phyloP scores from a whole-genome alignment of 2,329 filamentous ascomycete genomes.

The Exophiala phaeomuriformis region DNA sequence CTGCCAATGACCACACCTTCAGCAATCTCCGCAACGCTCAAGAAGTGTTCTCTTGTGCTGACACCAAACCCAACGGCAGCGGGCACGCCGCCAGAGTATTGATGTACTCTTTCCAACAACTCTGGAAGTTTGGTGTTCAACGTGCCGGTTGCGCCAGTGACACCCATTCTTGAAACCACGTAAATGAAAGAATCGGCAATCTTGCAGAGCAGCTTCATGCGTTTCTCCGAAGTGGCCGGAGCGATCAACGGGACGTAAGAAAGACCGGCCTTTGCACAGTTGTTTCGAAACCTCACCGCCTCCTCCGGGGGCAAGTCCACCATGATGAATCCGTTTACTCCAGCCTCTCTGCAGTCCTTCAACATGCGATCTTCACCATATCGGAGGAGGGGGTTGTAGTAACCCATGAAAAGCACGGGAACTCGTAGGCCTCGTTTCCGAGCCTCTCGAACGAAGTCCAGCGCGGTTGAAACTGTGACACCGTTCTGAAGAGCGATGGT shows the following conservation, averaged over 20 bases:
- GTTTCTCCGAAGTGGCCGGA: slow-evolving; percentile 80
- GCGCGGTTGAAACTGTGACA: slow-evolving; percentile 69
- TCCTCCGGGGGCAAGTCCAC: slow-evolving; percentile 95
- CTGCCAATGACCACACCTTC: slow-evolving; percentile 96
- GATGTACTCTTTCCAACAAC: slow-evolving; percentile 77
- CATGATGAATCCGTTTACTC: slow-evolving; percentile 93
- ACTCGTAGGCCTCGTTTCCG: slow-evolving; percentile 68
- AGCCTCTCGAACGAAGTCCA: slow-evolving; percentile 77
- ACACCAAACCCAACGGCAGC: slow-evolving; percentile 94
- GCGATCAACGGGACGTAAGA: slow-evolving; percentile 97
- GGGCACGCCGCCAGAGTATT: slow-evolving; percentile 83
- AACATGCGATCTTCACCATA: slow-evolving; percentile 91
- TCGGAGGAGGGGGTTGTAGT: slow-evolving; percentile 92
- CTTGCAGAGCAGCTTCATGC: slow-evolving; percentile 92
- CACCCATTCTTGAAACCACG: slow-evolving; percentile 93
- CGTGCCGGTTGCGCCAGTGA: slow-evolving; percentile 80
- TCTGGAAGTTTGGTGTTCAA: slow-evolving; percentile 75
- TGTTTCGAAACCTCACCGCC: slow-evolving; percentile 80
- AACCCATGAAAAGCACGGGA: slow-evolving; percentile 92
- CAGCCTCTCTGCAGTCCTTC: slow-evolving; percentile 71
- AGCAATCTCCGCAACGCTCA: slow-evolving; percentile 72
- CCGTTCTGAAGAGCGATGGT: slow-evolving; percentile 83
- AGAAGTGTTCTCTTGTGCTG: slow-evolving; percentile 88
- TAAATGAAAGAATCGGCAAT: slow-evolving; percentile 99
- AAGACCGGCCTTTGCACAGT: slow-evolving; percentile 70